Base-by-base conservation (phyloP, 306 rosid species). In the Quercus rubra region DNA sequence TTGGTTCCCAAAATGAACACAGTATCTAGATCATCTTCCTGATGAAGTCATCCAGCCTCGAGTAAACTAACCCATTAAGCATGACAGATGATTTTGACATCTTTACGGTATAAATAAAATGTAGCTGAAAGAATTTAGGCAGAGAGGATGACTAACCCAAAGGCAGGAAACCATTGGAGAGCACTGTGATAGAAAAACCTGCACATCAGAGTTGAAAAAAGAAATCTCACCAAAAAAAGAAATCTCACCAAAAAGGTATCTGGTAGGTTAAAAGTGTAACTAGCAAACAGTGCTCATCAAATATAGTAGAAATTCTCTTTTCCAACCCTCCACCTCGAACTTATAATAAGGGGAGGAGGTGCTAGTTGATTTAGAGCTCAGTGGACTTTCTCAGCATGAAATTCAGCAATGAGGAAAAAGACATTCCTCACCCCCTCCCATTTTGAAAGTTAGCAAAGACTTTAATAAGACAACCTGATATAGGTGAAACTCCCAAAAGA, bases 151-250 rank as follows among this genome's bases (percentile, higher is more conserved):
- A 89, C 99, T 87, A 81, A 92, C 99, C 93, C 97, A 67, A 78
- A 90, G 74, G 88, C 68, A 67, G 99, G 98, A 83, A 92, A 95
- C 99, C 98, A 95, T 80, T 14, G 85, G 70, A 92, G 99, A 82
- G 98, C 97, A 75, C 97, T 92, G 67, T 91, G 98, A 85, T 92
- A 92, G 88, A 92, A 95, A 82, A 95, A 92, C 79, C 98, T 95
- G 93, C 85, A 81, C 18, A 56, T 75, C 54, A 85, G 18, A 83
- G 43, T 68, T 18, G 57, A 17, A 79, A 31, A 64, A 31, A 59
- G 66, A 75, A 20, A 79, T 77, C 70, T 76, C 35, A 67, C 73
- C 75, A 74, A 76, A 41, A 55, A 20, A 31, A 59, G 66, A 75
- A 20, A 79, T 77, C 70, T 76, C 35, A 67, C 73, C 75, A 74